Evolutionary conservation across 768 basidiomycete genomes (phyloP), one percentile per base, ranked within the genome.

Genomic region (Pisolithus marmoratus): DNA sequence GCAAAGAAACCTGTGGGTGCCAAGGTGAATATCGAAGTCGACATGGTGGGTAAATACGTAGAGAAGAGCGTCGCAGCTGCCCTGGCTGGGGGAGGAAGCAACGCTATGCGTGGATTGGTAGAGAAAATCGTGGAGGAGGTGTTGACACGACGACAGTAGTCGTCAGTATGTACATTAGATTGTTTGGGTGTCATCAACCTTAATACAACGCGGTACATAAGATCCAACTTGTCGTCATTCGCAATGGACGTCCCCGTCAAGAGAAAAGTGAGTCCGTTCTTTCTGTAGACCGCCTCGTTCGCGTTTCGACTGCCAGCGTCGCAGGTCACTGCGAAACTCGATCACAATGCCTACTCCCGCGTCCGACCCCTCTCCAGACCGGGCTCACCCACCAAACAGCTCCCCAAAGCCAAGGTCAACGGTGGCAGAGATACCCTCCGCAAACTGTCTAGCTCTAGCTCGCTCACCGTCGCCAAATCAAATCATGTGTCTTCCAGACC

Each of bases 11-110:
- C 60, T 3, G 66, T 87, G 1, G 94, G 94, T 1, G 80, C 81
- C 44, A 87, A 78, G 60, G 94, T 98, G 48, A 99, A 99, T 63
- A 80, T 99, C 53, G 96, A 99, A 72, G 93, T 87, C 41, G 93
- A 96, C 65, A 91, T 93, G 82, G 84, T 94, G 19, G 93, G 90
- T 15, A 95, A 95, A 69, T 93, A 90, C 57, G 89, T 94, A 4
- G 80, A 81, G 62, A 93, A 93, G 74, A 86, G 90, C 50, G 88
- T 94, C 2, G 63, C 70, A 14, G 84, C 85, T 38, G 82, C 82
- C 47, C 70, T 90, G 38, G 77, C 78, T 7, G 82, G 82, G 2
- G 74, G 70, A 6, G 82, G 75, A 0, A 74, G 75, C 19, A 71
- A 72, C 29, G 73, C 73, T 3, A 58, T 86, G 44, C 70, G 71